Percentiles rank a stretch among this genome's conserved stretches.
These are phyloP conservation scores for Amesomyces nigricolor DNA, from an alignment of 2,329 filamentous ascomycete species.

Conservation along the genomic window DNA sequence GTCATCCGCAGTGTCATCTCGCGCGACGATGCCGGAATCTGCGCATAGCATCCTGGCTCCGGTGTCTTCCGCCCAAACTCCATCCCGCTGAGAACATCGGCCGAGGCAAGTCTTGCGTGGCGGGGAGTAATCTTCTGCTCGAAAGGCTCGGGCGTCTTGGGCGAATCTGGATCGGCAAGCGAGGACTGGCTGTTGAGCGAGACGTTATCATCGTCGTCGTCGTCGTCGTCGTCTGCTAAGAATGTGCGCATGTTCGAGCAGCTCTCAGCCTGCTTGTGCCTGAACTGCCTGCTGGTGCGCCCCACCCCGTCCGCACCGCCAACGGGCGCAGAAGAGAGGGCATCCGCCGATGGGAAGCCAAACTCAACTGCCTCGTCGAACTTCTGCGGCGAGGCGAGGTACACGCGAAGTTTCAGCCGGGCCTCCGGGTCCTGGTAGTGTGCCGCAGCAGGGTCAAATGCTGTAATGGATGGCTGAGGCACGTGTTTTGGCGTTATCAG, in stretches of 20 bases:
- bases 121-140: slow-evolving; percentile 33
- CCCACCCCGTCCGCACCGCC: slow-evolving; percentile 27
- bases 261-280: slow-evolving; percentile 31
- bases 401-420: slow-evolving; percentile 76
- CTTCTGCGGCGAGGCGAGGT: slow-evolving; percentile 83
- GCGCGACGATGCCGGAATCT: slow-evolving; percentile 54
- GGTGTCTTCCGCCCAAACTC: slow-evolving; percentile 31
- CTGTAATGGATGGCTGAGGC: slow-evolving; percentile 41
- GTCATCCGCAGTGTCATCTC: slow-evolving; percentile 98
- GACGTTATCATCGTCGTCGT: slow-evolving; percentile 46
- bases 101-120: slow-evolving; percentile 18
- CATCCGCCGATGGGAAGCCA: slow-evolving; percentile 69
- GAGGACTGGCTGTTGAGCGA: slow-evolving; percentile 52
- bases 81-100: slow-evolving; percentile 3
- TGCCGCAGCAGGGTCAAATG: slow-evolving; percentile 65
- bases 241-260: slow-evolving; percentile 53
- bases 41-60: slow-evolving; percentile 39
- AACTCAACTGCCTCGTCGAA: slow-evolving; percentile 95
- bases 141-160: slow-evolving; percentile 48
- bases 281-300: slow-evolving; percentile 26
- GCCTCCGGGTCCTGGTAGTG: slow-evolving; percentile 91
- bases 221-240: slow-evolving; percentile 38
- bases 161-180: slow-evolving; percentile 53
- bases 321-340: slow-evolving; percentile 31
- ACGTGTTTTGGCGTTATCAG: slow-evolving; percentile 46